phyloP scores from a whole-genome alignment of 2,329 filamentous ascomycete species.

The Cytospora chrysosperma region DNA sequence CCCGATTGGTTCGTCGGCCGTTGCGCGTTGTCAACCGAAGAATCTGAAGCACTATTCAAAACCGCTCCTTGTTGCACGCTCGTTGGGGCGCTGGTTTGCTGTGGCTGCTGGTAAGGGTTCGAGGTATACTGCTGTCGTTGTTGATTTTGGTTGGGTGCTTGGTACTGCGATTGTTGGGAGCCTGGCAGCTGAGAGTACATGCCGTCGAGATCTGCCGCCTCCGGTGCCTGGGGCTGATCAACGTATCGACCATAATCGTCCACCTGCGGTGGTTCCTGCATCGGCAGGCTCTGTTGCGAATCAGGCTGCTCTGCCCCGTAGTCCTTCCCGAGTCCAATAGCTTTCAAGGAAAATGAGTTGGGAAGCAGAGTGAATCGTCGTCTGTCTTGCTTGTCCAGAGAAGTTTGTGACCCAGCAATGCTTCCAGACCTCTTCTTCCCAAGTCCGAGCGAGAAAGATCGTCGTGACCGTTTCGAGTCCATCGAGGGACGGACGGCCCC shows the following conservation, averaged over 20 bases:
- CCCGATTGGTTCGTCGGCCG: conserved; percentile 43
- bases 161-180: conserved; percentile 26
- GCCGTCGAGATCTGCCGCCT: conserved; percentile 32
- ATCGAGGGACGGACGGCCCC: conserved; percentile 60
- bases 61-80: conserved; percentile 49
- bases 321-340: conserved; percentile 60
- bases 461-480: conserved; percentile 65
- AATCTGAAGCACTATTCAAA: conserved; percentile 53
- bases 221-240: conserved; percentile 31
- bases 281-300: conserved; percentile 54
- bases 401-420: conserved; percentile 55
- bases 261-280: conserved; percentile 46
- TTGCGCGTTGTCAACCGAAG: conserved; percentile 49
- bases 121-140: conserved; percentile 45
- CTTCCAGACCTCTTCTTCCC: conserved; percentile 71
- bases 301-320: conserved; percentile 45
- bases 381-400: conserved; percentile 53
- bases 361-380: conserved; percentile 72
- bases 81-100: conserved; percentile 35
- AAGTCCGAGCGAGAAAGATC: conserved; percentile 68
- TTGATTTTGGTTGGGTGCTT: conserved; percentile 33
- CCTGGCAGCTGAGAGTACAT: conserved; percentile 35
- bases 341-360: conserved; percentile 61
- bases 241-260: conserved; percentile 40
- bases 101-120: conserved; percentile 40